phyloP scores from a whole-genome alignment of 1,139 yeast genomes.

The Candida pseudocylindracea region DNA sequence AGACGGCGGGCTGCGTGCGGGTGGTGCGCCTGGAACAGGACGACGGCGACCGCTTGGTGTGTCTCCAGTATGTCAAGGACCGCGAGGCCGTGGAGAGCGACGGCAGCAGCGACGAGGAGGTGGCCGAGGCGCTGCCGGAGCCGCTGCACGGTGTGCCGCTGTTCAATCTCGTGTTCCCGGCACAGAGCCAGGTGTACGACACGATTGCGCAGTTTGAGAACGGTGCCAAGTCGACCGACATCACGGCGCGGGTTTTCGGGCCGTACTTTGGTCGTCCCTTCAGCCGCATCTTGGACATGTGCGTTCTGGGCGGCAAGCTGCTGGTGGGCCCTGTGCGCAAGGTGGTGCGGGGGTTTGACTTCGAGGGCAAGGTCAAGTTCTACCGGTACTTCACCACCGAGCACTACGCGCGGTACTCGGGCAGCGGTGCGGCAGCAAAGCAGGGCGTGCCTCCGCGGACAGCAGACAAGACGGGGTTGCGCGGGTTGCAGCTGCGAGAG shows the following conservation, averaged over 20 bases:
- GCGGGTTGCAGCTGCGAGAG: no score
- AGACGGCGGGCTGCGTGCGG: no score
- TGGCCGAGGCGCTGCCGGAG: no score
- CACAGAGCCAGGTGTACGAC: neutral
- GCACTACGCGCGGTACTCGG: neutral
- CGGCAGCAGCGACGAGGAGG: no score
- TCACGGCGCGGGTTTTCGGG: neutral
- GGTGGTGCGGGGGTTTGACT: neutral
- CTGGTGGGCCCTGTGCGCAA: neutral
- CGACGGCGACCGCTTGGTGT: no score
- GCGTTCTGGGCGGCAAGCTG: neutral
- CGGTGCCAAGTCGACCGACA: slow-evolving; percentile 1
- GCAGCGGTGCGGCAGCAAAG: neutral
- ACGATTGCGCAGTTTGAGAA: neutral
- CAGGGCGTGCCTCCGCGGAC: neutral
- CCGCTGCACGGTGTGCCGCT: neutral
- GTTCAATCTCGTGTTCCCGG: neutral
- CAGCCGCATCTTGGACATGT: slow-evolving; percentile 1
- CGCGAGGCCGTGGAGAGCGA: no score
- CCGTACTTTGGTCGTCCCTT: neutral
- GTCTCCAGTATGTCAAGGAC: no score
- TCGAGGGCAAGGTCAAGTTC: slow-evolving; percentile 1
- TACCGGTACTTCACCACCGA: slow-evolving; percentile 1
- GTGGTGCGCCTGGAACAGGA: no score
- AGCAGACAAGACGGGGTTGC: neutral